Base-by-base conservation (phyloP, 2,329 filamentous ascomycete species). In the Epichloe festucae region DNA sequence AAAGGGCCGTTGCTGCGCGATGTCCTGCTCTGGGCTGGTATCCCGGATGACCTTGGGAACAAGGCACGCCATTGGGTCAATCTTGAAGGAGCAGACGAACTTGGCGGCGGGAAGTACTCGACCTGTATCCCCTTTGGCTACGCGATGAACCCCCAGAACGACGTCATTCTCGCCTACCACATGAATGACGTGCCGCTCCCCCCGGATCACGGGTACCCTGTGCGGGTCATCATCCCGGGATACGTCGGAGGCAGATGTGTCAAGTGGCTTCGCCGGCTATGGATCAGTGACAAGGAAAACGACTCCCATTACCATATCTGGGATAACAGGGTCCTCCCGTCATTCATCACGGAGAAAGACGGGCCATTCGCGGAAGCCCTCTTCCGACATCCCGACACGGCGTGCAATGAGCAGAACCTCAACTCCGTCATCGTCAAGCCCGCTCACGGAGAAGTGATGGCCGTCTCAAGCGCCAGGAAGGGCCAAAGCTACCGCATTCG, bases 261-360 rank as follows among this genome's bases (percentile, higher is more conserved):
- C 34, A 76, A 76, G 55, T 76, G 73, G 73, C 56, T 75, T 4
- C 62, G 64, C 38, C 64, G 64, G 39, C 67, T 75, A 27, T 65
- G 66, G 51, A 61, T 74, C 36, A 66, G 63, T 8, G 66, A 69
- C 27, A 64, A 69, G 39, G 72, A 75, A 52, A 72, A 67, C 39
- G 58, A 67, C n/a, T 67, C 65, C 3, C 68, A 72, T 54, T 74
- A 75, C 54, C 73, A 77, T 55, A 48, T 48, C 36, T 48, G 36
- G 34, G 46, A 77, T 52, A 77, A 77, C 53, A 62, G 73, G 10
- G 68, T 74, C 5, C 57, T 88, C 19, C 74, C 73, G 4, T 62
- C 62, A 11, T 77, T 75, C 53, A 64, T 78, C 14, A 72, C 66
- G 0, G 72, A 75, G 44, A 72, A 70, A 47, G 71, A 75, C 49